Conservation (phyloP, 108 stramenopile genomes). For the Fragilaria radians region DNA sequence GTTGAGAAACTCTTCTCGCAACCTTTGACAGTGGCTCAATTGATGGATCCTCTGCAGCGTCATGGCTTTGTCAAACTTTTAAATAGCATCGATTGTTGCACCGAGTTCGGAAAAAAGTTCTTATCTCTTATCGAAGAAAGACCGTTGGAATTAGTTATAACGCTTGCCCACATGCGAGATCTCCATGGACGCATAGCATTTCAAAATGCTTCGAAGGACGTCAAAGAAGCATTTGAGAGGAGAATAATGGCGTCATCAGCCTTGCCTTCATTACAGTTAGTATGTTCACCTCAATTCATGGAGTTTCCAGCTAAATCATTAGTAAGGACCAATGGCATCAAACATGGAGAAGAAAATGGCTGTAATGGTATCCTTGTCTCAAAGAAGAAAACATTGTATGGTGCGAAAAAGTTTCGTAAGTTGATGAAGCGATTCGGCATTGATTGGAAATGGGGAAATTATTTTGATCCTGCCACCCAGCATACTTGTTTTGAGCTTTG, state of each 20-base stretch:
- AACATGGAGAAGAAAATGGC: background rate
- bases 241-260: slow-evolving; percentile 1
- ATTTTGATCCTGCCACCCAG: background rate
- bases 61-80: slow-evolving; percentile 1
- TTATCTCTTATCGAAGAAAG: background rate
- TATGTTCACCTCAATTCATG: background rate
- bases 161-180: background rate
- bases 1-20: background rate
- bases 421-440: background rate
- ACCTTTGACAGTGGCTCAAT: too few relatives aligned
- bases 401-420: background rate
- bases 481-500: background rate
- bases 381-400: background rate
- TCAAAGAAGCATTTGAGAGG: background rate
- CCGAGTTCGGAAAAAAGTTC: background rate
- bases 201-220: background rate
- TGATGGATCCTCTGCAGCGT: background rate
- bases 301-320: background rate
- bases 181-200: background rate
- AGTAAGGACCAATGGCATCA: background rate
- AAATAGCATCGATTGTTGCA: background rate
- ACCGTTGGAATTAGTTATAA: background rate
- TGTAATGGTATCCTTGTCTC: background rate
- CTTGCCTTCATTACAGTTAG: background rate
- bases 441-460: background rate